Base-by-base conservation (phyloP, 2,329 filamentous ascomycete species). In the Metarhizium sp. region DNA sequence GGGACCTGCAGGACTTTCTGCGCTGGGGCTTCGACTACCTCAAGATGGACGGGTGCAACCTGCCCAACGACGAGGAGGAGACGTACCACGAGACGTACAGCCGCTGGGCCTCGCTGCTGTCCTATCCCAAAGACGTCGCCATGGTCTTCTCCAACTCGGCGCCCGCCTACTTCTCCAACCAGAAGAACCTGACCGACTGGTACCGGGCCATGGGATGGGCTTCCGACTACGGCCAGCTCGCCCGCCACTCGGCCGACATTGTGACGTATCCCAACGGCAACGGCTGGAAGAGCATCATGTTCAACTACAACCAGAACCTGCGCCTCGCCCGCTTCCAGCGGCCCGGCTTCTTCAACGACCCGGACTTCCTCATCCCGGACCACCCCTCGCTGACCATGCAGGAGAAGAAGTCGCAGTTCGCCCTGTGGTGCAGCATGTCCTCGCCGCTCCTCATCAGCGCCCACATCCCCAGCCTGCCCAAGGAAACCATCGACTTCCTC, bases 221-320 rank as follows among this genome's bases (percentile, higher is more conserved):
- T 0, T 69, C 68, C 1, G 53, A 59, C 2, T 72, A 66, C 46
- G 73, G 73, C 1, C 71, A 77, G 58, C 66, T 77, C 2, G 73
- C 75, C 0, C 67, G 74, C 4, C 75, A 77, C 58, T 76, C 72
- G 3, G 63, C 68, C 29, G 75, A 67, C 55, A 69, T 77, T 51
- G 65, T 71, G 29, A 71, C 70, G 1, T 77, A 75, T 58, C 67
- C 67, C 14, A 63, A 70, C 16, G 71, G 69, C 20, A 71, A 68
- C 47, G 70, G 71, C 5, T 78, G 76, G 76, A 68, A 73, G 36
- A 76, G 73, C 57, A 70, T 79, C 55, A 71, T 75, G 67, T 69
- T 68, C 58, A 79, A 79, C 59, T 78, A 78, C 56, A 67, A 67
- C 40, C 73, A 72, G 55, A 64, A 76, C 52, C 66, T 71, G 6